Evolutionary conservation across 331 rosid species (phyloP).

Genomic region (Spiraea crenata): DNA sequence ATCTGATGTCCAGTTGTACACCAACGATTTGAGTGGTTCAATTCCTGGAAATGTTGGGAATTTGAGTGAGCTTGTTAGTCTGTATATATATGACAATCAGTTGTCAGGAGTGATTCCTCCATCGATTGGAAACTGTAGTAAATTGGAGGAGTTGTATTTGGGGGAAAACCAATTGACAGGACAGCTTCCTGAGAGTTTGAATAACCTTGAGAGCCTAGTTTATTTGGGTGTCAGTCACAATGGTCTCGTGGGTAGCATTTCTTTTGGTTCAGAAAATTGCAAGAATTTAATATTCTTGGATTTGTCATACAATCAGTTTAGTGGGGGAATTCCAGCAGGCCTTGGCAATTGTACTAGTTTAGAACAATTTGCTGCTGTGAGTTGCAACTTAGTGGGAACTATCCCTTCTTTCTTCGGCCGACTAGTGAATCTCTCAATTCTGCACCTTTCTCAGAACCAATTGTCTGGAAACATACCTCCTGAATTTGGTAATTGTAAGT

Average conservation of each 20-base stretch:
- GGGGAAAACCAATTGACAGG: conserved; percentile 44
- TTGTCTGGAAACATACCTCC: conserved; percentile 69
- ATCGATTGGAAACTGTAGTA: conserved; percentile 58
- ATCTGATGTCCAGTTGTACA: conserved; percentile 31
- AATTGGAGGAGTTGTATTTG: conserved; percentile 40
- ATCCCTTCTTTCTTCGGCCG: conserved; percentile 70
- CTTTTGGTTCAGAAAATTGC: conserved; percentile 47
- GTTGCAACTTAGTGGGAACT: conserved; percentile 47
- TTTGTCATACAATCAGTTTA: conserved; percentile 49
- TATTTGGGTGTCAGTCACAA: conserved; percentile 30
- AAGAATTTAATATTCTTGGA: conserved; percentile 42
- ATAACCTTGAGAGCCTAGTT: conserved; percentile 39
- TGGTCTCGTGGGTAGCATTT: conserved; percentile 61
- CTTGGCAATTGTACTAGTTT: conserved; percentile 68
- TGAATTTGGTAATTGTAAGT: conserved; percentile 60
- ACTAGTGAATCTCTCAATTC: conserved; percentile 31
- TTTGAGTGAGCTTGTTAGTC: conserved; percentile 29
- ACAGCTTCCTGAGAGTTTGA: conserved; percentile 49
- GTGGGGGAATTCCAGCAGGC: conserved; percentile 56
- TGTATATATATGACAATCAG: conserved; percentile 39
- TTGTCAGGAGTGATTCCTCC: conserved; percentile 60
- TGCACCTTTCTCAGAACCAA: conserved; percentile 51
- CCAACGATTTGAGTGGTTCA: conserved; percentile 47
- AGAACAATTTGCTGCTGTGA: conserved; percentile 25
- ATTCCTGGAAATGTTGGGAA: conserved; percentile 60